phyloP scores from a whole-genome alignment of 164 flowering plant genomes.

The Umbellularia californica region DNA sequence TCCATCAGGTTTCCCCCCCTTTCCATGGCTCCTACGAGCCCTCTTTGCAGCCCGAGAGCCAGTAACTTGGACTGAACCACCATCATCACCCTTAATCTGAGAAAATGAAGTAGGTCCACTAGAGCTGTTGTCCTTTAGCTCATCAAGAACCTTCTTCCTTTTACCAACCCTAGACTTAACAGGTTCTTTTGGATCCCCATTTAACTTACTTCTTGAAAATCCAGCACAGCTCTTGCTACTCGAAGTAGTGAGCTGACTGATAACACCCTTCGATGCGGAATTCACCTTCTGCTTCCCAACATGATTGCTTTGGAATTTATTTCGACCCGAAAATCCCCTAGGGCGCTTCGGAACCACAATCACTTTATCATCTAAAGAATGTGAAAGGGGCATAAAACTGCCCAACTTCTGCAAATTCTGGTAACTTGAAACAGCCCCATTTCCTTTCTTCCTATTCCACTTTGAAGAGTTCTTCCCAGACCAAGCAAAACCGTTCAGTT shows the following conservation, averaged over 20 bases:
- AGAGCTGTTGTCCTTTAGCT: conserved; percentile 24
- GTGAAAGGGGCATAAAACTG: conserved; percentile 26
- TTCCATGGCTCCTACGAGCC: conserved; percentile 24
- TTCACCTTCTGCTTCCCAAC: conserved; percentile 15
- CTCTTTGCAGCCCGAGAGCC: conserved; percentile 25
- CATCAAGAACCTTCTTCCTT: conserved; percentile 27
- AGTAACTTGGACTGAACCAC: conserved; percentile 18
- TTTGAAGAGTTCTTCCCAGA: conserved; percentile 10
- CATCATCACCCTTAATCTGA: conserved; percentile 24
- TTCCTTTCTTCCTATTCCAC: neutral
- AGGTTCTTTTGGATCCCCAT: conserved; percentile 16
- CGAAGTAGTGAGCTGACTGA: neutral
- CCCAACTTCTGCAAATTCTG: conserved; percentile 13
- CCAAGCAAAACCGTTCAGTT: conserved; percentile 10
- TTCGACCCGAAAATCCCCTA: conserved; percentile 57
- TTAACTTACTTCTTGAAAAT: conserved; percentile 22
- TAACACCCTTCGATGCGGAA: conserved; percentile 2
- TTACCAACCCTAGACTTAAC: conserved; percentile 13
- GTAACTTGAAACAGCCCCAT: conserved; percentile 3
- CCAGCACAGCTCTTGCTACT: conserved; percentile 16
- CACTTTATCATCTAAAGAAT: conserved; percentile 32
- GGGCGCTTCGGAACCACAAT: conserved; percentile 57
- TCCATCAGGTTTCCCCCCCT: conserved; percentile 23
- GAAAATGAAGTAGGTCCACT: conserved; percentile 20
- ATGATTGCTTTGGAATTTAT: conserved; percentile 31